Base-by-base conservation (phyloP, 2,329 filamentous ascomycete species). In the Conoideocrella luteorostrata region DNA sequence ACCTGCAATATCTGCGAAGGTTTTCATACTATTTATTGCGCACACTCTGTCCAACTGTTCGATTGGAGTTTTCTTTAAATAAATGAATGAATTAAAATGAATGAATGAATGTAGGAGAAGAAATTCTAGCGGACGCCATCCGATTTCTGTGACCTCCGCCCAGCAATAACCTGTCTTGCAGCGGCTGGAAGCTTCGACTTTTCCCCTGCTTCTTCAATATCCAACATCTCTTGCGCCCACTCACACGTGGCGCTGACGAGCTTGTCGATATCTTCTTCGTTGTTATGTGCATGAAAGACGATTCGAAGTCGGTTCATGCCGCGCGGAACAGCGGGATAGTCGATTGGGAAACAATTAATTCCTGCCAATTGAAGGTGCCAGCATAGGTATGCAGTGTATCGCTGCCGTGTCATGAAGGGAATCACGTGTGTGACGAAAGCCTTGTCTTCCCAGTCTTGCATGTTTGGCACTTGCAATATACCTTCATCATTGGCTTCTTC, bases 281-380 rank as follows among this genome's bases (percentile, higher is more conserved):
- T 69, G 39, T 70, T 70, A 4, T 54, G 54, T 3, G 65, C 66
- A 48, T 72, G 67, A 20, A 72, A 47, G 17, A 63, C 60, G 1
- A 71, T 44, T 22, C 66, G 55, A 2, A 72, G 49, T 7, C 69
- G 55, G 35, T 57, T 57, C 15, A 60, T 54, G 0, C 67, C 67
- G 29, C 53, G 49, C 0, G 66, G 64, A 2, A 72, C 68, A 2
- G 60, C 61, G 1, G 68, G 69, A 39, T 60, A 54, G 5, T 61
- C 60, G 2, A 71, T 57, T 7, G 65, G 52, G 26, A 46, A 56
- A 2, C 42, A 52, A 13, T 24, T 48, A 38, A 55, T 46, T 13
- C 40, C 36, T 2, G 40, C 15, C 21, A 48, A n/a, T 39, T 45
- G 41, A 12, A 61, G 47, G 36, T 61, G 56, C 41, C 57, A 52